Conservation (phyloP, 1,139 yeast species). For the Trichomonascaceae sp. region DNA sequence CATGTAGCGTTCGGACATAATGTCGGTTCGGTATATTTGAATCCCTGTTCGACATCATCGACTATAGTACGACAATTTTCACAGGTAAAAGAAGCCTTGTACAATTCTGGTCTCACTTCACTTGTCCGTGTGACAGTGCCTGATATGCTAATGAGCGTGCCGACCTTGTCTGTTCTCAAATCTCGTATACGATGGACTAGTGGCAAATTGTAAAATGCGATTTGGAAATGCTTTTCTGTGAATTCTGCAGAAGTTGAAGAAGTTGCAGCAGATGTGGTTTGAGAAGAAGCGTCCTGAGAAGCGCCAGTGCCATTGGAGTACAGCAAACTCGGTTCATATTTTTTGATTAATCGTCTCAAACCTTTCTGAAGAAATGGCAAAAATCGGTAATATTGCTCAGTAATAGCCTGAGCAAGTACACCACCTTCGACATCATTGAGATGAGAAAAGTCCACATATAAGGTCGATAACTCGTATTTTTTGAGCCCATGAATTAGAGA, state of each 20-base stretch:
- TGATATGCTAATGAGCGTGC: slow-evolving; percentile 74
- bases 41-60: slow-evolving; percentile 87
- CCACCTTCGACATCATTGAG: slow-evolving; percentile 60
- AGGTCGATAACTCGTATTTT: slow-evolving; percentile 65
- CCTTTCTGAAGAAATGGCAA: slow-evolving; percentile 78
- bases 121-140: slow-evolving; percentile 97
- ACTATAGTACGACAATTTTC: slow-evolving; percentile 81
- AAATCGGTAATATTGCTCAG: slow-evolving; percentile 89
- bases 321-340: slow-evolving; percentile 69
- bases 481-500: slow-evolving; percentile 81
- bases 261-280: slow-evolving; percentile 22
- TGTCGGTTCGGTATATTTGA: slow-evolving; percentile 92
- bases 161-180: slow-evolving; percentile 82
- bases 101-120: slow-evolving; percentile 94
- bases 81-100: slow-evolving; percentile 82
- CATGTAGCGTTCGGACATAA: slow-evolving; percentile 85
- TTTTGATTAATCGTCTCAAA: slow-evolving; percentile 62
- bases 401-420: slow-evolving; percentile 80
- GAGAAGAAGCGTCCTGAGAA: slow-evolving; percentile 19
- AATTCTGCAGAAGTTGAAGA: slow-evolving; percentile 33
- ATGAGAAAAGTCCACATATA: slow-evolving; percentile 83
- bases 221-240: slow-evolving; percentile 74
- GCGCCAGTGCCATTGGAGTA: slow-evolving; percentile 31
- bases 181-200: slow-evolving; percentile 82
- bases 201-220: slow-evolving; percentile 85